phyloP scores from a whole-genome alignment of 495 filamentous ascomycete genomes.

The Hypoxylon fragiforme region DNA sequence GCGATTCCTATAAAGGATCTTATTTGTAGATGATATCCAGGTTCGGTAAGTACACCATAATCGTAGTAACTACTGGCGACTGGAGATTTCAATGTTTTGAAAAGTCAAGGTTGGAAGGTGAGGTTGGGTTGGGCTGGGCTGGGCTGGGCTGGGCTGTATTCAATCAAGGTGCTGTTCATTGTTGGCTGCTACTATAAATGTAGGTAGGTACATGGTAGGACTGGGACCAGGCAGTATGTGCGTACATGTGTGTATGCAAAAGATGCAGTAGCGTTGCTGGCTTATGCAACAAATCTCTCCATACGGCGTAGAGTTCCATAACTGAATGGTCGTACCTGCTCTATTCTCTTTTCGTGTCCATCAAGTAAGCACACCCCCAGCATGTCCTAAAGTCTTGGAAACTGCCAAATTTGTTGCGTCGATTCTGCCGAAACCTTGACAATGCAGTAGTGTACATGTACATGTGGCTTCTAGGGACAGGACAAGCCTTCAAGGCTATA shows the following conservation, averaged over 20 bases:
- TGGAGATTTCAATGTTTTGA: too few species aligned
- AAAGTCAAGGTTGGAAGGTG: not conserved
- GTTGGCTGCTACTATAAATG: too few species aligned
- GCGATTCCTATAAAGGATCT: slow-evolving; percentile 13
- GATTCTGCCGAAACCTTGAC: slow-evolving; percentile 20
- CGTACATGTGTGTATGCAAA: slow-evolving; percentile 30
- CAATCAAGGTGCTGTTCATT: too few species aligned
- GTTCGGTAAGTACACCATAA: too few species aligned
- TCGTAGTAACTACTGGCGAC: too few species aligned
- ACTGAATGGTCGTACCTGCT: not conserved
- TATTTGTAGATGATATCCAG: too few species aligned
- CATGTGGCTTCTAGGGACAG: slow-evolving; percentile 17
- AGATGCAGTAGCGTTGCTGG: slow-evolving; percentile 29
- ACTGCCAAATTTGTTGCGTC: slow-evolving; percentile 10
- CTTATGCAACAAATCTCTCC: slow-evolving; percentile 5
- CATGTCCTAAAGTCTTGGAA: too few species aligned
- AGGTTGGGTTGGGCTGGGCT: slow-evolving; percentile 11
- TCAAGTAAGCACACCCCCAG: not conserved
- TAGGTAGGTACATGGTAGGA: too few species aligned
- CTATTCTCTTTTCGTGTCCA: slow-evolving; percentile 19
- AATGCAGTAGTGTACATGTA: slow-evolving; percentile 22
- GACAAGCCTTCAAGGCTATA: not conserved
- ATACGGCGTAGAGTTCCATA: too few species aligned
- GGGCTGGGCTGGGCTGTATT: slow-evolving; percentile 6
- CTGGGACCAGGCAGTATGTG: too few species aligned